Conservation (phyloP, 306 rosid genomes). For the Vigna reflexopilosa region DNA sequence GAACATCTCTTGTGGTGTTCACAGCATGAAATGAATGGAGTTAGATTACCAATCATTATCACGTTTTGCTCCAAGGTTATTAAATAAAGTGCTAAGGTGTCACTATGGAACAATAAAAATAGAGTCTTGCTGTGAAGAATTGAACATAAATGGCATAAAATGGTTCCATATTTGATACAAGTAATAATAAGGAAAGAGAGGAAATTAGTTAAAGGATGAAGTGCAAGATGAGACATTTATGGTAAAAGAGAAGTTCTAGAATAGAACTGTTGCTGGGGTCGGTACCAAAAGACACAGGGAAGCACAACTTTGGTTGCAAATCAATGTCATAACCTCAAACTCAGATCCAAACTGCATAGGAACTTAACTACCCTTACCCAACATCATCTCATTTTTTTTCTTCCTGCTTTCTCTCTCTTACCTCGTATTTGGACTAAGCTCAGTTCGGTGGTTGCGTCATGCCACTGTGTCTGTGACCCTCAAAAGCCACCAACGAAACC, state of each 20-base stretch:
- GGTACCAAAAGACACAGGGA: conserved; percentile 8
- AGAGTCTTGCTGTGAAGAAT: background rate
- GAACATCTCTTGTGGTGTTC: background rate
- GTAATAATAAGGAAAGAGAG: background rate
- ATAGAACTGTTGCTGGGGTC: conserved; percentile 16
- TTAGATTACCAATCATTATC: conserved; percentile 36
- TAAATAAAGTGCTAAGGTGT: conserved; percentile 3
- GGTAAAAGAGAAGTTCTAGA: conserved; percentile 35
- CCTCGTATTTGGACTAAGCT: conserved; percentile 30
- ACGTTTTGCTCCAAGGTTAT: background rate
- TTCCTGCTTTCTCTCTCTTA: conserved; percentile 14
- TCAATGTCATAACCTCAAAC: conserved; percentile 47
- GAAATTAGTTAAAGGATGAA: background rate
- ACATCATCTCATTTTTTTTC: conserved; percentile 5
- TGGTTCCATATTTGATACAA: background rate
- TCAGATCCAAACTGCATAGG: conserved; percentile 52
- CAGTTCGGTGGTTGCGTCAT: conserved; percentile 38
- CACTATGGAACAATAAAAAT: conserved; percentile 10
- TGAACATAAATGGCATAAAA: background rate
- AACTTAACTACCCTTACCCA: conserved; percentile 32
- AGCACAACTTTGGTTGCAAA: conserved; percentile 49
- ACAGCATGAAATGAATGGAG: background rate
- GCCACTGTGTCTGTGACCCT: conserved; percentile 30
- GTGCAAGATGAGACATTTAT: background rate
- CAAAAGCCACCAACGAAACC: conserved; percentile 37